Evolutionary conservation across 768 basidiomycete species (phyloP).

Genomic region (Tylopilus subfusipes): DNA sequence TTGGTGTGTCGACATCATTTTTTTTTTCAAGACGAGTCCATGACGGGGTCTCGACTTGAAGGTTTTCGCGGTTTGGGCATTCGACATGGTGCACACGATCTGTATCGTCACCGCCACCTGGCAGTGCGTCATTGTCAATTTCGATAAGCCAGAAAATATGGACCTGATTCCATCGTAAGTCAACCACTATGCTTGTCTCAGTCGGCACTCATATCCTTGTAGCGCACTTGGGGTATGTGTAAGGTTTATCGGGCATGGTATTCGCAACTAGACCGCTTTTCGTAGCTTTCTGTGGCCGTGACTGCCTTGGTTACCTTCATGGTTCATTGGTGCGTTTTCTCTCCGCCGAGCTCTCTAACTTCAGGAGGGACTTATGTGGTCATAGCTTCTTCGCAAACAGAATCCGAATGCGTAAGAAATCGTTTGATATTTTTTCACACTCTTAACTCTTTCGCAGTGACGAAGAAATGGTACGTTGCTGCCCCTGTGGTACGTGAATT

Average conservation of each 20-base stretch:
- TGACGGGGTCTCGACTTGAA: background rate
- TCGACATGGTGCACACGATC: slow-evolving; percentile 29
- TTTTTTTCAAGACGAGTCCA: background rate
- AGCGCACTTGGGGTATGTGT: slow-evolving; percentile 30
- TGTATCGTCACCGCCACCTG: slow-evolving; percentile 27
- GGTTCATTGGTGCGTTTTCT: slow-evolving; percentile 29
- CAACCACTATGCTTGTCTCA: rapidly evolving
- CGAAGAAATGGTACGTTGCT: slow-evolving; percentile 32
- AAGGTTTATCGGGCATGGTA: background rate
- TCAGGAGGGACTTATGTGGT: background rate
- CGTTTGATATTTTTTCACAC: background rate
- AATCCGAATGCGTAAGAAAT: slow-evolving; percentile 31
- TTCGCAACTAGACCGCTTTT: background rate
- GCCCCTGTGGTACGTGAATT: slow-evolving; percentile 24
- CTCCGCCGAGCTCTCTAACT: background rate
- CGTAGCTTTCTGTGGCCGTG: slow-evolving; percentile 31
- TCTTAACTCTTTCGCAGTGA: slow-evolving; percentile 21
- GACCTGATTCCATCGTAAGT: slow-evolving; percentile 31
- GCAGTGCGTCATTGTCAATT: slow-evolving; percentile 28
- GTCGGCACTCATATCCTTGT: background rate
- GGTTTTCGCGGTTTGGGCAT: slow-evolving; percentile 28
- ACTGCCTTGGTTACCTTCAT: slow-evolving; percentile 32
- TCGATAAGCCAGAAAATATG: slow-evolving; percentile 23
- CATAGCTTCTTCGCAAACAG: slow-evolving; percentile 33
- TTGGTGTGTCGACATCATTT: slow-evolving; percentile 16